Evolutionary conservation across 805 yeast genomes (phyloP).

Genomic region (Pichia exigua): DNA sequence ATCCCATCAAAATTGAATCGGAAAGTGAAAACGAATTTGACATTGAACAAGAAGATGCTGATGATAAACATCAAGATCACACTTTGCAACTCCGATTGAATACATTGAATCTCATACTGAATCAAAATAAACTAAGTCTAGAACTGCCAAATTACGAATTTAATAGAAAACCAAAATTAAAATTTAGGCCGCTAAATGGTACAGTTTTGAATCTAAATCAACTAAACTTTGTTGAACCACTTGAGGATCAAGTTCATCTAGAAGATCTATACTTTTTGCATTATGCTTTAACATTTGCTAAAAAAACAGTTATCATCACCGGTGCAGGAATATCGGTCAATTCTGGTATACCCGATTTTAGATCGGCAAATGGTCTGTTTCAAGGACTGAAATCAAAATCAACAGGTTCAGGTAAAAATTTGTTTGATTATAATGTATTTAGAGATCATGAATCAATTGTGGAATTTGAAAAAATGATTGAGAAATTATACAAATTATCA

Average conservation of each 20-base stretch:
- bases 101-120: conserved; percentile 1
- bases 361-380: conserved; percentile 75
- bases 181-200: conserved; percentile 39
- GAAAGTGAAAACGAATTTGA: background rate
- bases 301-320: conserved; percentile 54
- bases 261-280: conserved; percentile 42
- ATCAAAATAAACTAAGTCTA: conserved; percentile 2
- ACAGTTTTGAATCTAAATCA: conserved; percentile 34
- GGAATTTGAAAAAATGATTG: conserved; percentile 69
- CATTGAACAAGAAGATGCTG: background rate
- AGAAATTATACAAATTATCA: conserved; percentile 49
- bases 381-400: conserved; percentile 37
- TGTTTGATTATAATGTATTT: conserved; percentile 76
- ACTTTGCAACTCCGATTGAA: background rate
- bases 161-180: conserved; percentile 37
- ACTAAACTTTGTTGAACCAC: conserved; percentile 20
- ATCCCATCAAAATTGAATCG: background rate
- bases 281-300: conserved; percentile 47
- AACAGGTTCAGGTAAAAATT: conserved; percentile 41
- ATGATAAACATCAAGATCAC: background rate
- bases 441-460: conserved; percentile 51
- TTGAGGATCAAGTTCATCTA: conserved; percentile 30
- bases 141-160: conserved; percentile 12
- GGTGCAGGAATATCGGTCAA: conserved; percentile 92
- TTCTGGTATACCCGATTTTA: conserved; percentile 75